A percentile compares a stretch with the other conserved stretches of the same genome.
phyloP scores from a whole-genome alignment of 2,329 filamentous ascomycete species.

The Exserohilum rostratum region DNA sequence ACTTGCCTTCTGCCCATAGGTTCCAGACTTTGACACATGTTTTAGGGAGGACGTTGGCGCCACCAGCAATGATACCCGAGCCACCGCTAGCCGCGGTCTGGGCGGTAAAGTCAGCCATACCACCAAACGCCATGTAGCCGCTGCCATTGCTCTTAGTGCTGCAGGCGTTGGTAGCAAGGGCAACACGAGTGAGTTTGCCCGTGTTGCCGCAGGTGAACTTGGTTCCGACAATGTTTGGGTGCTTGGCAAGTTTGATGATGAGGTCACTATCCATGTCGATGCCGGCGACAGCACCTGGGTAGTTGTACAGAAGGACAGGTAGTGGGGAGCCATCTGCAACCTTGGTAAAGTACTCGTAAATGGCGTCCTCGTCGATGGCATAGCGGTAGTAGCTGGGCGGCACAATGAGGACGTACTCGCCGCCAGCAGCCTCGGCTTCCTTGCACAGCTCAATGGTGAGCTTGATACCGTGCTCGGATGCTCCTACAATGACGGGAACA shows the following conservation, averaged over 20 bases:
- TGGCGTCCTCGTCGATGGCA: slow-evolving; percentile 74
- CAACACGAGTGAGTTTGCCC: slow-evolving; percentile 84
- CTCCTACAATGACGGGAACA: slow-evolving; percentile 82
- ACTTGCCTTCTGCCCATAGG: slow-evolving; percentile 73
- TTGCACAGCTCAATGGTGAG: slow-evolving; percentile 78
- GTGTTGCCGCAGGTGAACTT: slow-evolving; percentile 94
- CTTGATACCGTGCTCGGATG: slow-evolving; percentile 79
- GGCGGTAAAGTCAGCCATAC: slow-evolving; percentile 85
- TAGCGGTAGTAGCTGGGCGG: slow-evolving; percentile 84
- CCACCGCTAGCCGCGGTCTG: slow-evolving; percentile 81
- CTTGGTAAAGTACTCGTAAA: slow-evolving; percentile 74
- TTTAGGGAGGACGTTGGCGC: slow-evolving; percentile 85
- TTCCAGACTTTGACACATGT: slow-evolving; percentile 80
- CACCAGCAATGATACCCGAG: slow-evolving; percentile 82
- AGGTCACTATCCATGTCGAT: slow-evolving; percentile 91
- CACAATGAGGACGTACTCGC: slow-evolving; percentile 79
- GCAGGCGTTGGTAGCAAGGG: slow-evolving; percentile 72
- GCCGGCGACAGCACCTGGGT: slow-evolving; percentile 83
- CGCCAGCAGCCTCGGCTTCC: slow-evolving; percentile 70
- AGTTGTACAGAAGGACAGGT: slow-evolving; percentile 88
- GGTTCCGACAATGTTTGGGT: slow-evolving; percentile 84
- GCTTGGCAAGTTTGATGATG: slow-evolving; percentile 76
- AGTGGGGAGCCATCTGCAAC: slow-evolving; percentile 78
- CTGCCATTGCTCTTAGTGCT: slow-evolving; percentile 60
- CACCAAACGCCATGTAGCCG: slow-evolving; percentile 82